Evolutionary conservation across 2,329 filamentous ascomycete species (phyloP).

Genomic region (Mariannaea elegans): DNA sequence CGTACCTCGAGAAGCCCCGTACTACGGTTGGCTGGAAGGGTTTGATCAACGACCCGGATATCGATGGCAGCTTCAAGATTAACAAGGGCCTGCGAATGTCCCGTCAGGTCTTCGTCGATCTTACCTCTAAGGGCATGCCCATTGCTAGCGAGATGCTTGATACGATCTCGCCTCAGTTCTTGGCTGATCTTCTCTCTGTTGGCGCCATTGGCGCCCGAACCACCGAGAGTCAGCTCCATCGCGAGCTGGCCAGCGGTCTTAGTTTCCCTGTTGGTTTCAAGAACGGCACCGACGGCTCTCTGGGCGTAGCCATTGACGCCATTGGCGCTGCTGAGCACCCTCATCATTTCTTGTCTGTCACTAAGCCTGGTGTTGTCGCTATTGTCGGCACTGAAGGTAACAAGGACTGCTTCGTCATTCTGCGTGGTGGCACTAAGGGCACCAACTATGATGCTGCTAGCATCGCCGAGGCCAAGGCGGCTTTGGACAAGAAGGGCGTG

Average conservation of each 20-base stretch:
- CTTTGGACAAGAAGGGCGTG: slow-evolving; percentile 78
- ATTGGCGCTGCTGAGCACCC: slow-evolving; percentile 92
- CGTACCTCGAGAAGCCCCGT: slow-evolving; percentile 97
- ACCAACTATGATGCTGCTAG: slow-evolving; percentile 92
- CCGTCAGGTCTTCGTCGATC: slow-evolving; percentile 90
- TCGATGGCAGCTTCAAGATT: slow-evolving; percentile 98
- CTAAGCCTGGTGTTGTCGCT: slow-evolving; percentile 93
- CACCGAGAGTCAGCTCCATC: slow-evolving; percentile 94
- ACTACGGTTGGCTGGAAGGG: slow-evolving; percentile 99
- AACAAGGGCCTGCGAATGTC: slow-evolving; percentile 93
- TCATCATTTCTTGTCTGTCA: slow-evolving; percentile 97
- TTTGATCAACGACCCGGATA: slow-evolving; percentile 97
- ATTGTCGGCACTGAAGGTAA: slow-evolving; percentile 96
- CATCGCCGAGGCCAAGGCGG: slow-evolving; percentile 83
- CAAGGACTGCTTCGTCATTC: slow-evolving; percentile 95
- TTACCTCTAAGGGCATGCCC: slow-evolving; percentile 93
- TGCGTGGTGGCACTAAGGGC: slow-evolving; percentile 90
- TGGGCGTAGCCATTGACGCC: slow-evolving; percentile 92
- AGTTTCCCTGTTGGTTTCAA: slow-evolving; percentile 99
- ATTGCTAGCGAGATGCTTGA: slow-evolving; percentile 98
- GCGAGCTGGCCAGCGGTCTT: slow-evolving; percentile 90
- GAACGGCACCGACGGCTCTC: slow-evolving; percentile 94
- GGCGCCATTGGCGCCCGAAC: slow-evolving; percentile 96
- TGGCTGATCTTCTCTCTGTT: slow-evolving; percentile 89
- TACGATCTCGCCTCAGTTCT: slow-evolving; percentile 96